Evolutionary conservation across 805 yeast species (phyloP).

Genomic region (Yarrowia osloensis): DNA sequence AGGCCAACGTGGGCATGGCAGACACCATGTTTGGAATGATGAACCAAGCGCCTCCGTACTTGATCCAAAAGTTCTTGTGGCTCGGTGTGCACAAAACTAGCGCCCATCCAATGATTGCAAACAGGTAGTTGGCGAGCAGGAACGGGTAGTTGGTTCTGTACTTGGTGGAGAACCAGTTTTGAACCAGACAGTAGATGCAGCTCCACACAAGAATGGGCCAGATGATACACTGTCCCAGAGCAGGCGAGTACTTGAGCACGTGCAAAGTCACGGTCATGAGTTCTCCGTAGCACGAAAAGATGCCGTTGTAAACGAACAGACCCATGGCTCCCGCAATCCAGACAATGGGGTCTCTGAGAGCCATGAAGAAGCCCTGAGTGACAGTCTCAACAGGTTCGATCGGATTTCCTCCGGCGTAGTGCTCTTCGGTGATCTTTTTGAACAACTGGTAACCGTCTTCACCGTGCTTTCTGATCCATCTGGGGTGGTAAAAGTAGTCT

Average conservation of each 20-base stretch:
- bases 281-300: not conserved
- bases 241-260: slow-evolving; percentile 5
- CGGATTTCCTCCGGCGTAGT: slow-evolving; percentile 2
- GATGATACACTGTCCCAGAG: not conserved
- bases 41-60: slow-evolving; percentile 6
- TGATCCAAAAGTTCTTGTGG: not conserved
- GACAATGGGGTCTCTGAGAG: not conserved
- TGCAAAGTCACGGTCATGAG: slow-evolving; percentile 2
- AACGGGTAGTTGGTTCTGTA: not conserved
- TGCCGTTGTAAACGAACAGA: not conserved
- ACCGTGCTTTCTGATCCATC: slow-evolving; percentile 11
- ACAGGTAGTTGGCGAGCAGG: not conserved
- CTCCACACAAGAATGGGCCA: not conserved
- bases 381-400: not conserved
- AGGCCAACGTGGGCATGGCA: not conserved
- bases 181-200: not conserved
- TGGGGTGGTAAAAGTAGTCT: slow-evolving; percentile 17
- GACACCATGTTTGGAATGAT: not conserved
- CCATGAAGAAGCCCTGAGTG: not conserved
- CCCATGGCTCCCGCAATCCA: not conserved
- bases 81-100: not conserved
- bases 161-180: not conserved
- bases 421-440: not conserved
- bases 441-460: slow-evolving; percentile 7
- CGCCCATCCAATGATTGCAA: not conserved